Evolutionary conservation across 106 monocot genomes (phyloP), one percentile per base, ranked within the genome.

Genomic region (Phalaenopsis aphrodite): DNA sequence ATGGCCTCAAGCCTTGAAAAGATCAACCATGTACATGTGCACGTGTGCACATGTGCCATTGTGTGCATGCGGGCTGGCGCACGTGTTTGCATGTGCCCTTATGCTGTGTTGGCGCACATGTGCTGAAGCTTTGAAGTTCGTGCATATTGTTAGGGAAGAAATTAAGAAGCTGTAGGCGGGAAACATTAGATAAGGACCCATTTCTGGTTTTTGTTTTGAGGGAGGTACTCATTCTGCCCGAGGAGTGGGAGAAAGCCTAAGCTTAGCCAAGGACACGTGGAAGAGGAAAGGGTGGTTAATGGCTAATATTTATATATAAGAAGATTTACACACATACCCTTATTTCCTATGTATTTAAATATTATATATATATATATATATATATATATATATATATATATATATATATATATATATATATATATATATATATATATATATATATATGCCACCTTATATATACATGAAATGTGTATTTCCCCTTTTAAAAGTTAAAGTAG

Each of bases 11-110:
- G n/a, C 69, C 69, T 69, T 69, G 69, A 69, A 69, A 69, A 39
- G 69, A 69, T 69, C 69, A 69, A 69, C 14, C 69, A 36, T 69
- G 39, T n/a, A 74, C 74, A n/a, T 74, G 41, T 36, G 74, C 74
- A 74, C 74, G 74, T 74, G 74, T 74, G 74, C 74, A 74, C 74
- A 74, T 74, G 74, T 74, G 74, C 41, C 19, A 36, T 45, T 36
- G 74, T 74, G 74, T 45, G 74, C 74, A 43, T 43, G 41, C 74
- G 74, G 41, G 43, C 74, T 42, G 74, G 18, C 9, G 74, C 74
- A 74, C 74, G 74, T 74, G 74, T 74, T 45, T 74, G 74, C 74
- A 74, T 74, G 74, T 74, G 74, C 74, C 43, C 74, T 42, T 74
- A 39, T 43, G 74, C 43, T 45, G 43, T 36, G 39, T 69, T 69